Evolutionary conservation across 2,329 filamentous ascomycete genomes (phyloP).

Genomic region (Colletotrichum kahawae): DNA sequence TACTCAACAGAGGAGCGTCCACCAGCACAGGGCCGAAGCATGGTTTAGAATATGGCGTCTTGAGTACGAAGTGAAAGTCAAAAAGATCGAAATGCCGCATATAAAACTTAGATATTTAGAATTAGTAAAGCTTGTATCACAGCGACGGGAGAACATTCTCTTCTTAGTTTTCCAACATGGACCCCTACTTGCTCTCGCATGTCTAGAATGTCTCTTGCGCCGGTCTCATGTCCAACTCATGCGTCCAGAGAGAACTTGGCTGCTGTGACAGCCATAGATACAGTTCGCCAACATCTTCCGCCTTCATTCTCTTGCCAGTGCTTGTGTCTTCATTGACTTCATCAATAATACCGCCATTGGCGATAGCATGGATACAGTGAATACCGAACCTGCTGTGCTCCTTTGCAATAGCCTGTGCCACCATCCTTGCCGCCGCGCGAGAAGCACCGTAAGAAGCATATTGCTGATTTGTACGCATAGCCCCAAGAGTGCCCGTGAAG

Average conservation of each 20-base stretch:
- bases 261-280: constrained; percentile 48
- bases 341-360: constrained; percentile 59
- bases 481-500: constrained; percentile 61
- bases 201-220: constrained; percentile 20
- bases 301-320: constrained; percentile 60
- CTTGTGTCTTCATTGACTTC: constrained; percentile 51
- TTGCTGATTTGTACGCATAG: constrained; percentile 56
- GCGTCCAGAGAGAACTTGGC: constrained; percentile 21
- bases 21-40: background rate
- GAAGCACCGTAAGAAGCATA: constrained; percentile 61
- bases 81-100: background rate
- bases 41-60: background rate
- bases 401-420: constrained; percentile 59
- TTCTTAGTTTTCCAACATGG: background rate
- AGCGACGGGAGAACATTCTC: background rate
- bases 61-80: background rate
- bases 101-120: background rate
- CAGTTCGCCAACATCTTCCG: constrained; percentile 61
- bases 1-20: background rate
- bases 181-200: background rate
- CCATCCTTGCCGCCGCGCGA: constrained; percentile 55
- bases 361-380: constrained; percentile 64
- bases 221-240: constrained; percentile 20
- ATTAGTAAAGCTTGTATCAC: background rate
- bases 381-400: constrained; percentile 62